phyloP scores from a whole-genome alignment of 2,329 filamentous ascomycete genomes.

The Aspergillus pseudoglaucus region DNA sequence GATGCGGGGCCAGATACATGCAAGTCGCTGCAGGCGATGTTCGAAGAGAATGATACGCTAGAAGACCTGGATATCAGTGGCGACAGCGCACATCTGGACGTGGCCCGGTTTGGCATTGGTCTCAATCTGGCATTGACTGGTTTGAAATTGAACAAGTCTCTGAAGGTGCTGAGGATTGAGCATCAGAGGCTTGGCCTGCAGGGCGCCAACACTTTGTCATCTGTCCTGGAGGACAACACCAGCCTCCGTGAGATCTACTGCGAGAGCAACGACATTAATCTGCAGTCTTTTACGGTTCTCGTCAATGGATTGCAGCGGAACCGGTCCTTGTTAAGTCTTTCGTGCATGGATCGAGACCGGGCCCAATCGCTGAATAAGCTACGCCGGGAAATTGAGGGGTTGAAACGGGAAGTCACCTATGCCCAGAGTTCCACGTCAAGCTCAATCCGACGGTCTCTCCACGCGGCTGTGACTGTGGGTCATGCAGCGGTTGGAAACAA shows the following conservation, averaged over 20 bases:
- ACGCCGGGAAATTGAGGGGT: constrained; percentile 49
- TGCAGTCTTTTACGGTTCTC: constrained; percentile 63
- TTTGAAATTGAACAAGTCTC: constrained; percentile 55
- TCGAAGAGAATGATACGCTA: constrained; percentile 60
- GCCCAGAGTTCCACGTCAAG: constrained; percentile 27
- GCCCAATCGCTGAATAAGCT: constrained; percentile 55
- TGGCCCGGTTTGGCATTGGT: constrained; percentile 61
- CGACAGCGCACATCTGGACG: constrained; percentile 65
- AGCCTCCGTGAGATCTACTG: constrained; percentile 61
- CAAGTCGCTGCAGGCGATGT: constrained; percentile 55
- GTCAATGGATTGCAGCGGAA: constrained; percentile 65
- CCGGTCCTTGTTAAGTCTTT: constrained; percentile 55
- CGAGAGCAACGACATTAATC: constrained; percentile 64
- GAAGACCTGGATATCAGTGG: constrained; percentile 64
- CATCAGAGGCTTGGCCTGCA: constrained; percentile 63
- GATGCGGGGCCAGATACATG: constrained; percentile 64
- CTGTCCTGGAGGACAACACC: constrained; percentile 59
- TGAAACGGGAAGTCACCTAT: constrained; percentile 36
- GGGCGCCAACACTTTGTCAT: constrained; percentile 62
- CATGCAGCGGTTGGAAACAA: constrained; percentile 24
- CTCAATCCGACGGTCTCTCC: constrained; percentile 39
- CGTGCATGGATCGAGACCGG: constrained; percentile 57
- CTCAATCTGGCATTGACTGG: constrained; percentile 61
- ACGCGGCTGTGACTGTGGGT: constrained; percentile 33
- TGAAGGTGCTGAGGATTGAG: constrained; percentile 59